Conservation (phyloP, 352 stramenopile species). For the Phytophthora pistaciae region DNA sequence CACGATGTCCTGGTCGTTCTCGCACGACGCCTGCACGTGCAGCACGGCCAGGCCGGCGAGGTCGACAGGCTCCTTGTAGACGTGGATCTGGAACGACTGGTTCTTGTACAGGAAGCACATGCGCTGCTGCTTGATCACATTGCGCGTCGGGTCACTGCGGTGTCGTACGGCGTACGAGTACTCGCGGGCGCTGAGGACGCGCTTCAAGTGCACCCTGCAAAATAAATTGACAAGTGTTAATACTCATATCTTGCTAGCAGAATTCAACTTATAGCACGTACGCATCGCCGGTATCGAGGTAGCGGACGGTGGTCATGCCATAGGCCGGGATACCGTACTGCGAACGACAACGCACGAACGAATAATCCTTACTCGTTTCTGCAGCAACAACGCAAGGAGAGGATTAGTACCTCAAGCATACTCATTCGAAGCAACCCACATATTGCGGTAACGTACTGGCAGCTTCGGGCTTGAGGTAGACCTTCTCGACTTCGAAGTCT, state of each 20-base stretch:
- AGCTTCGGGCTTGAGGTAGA: constrained; percentile 82
- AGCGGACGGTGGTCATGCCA: constrained; percentile 88
- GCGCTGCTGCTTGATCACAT: constrained; percentile 90
- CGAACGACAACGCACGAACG: constrained; percentile 86
- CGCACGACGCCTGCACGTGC: constrained; percentile 80
- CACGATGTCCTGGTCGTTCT: constrained; percentile 61
- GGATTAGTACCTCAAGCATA: not conserved
- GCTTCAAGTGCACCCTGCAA: constrained; percentile 82
- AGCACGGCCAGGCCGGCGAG: constrained; percentile 74
- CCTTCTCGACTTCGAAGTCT: constrained; percentile 89
- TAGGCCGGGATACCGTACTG: constrained; percentile 88
- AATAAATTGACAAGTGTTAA: not conserved
- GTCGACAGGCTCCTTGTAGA: constrained; percentile 82
- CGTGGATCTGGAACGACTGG: constrained; percentile 89
- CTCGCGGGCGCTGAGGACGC: constrained; percentile 82
- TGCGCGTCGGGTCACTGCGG: constrained; percentile 66
- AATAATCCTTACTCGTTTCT: constrained; percentile 88
- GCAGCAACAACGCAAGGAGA: not conserved
- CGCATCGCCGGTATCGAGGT: constrained; percentile 79
- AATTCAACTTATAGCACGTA: too few species aligned
- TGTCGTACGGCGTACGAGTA: constrained; percentile 88
- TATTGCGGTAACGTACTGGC: constrained; percentile 37
- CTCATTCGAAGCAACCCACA: not conserved
- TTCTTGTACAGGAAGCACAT: constrained; percentile 90
- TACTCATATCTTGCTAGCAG: too few species aligned